phyloP scores from a whole-genome alignment of 495 filamentous ascomycete genomes.

The Aspergillus ostianus region DNA sequence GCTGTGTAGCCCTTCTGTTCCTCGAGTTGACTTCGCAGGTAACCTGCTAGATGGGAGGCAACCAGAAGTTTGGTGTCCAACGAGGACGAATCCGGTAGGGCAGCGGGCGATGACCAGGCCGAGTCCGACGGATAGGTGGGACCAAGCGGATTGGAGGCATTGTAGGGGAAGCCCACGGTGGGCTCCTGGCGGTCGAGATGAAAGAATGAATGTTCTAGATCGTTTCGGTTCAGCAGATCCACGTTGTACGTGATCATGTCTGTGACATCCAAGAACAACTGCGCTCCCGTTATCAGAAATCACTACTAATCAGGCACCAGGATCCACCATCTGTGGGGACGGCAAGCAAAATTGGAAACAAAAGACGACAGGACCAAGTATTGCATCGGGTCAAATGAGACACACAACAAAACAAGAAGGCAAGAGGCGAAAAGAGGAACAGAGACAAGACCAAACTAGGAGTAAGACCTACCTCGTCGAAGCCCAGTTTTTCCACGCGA shows the following conservation, averaged over 20 bases:
- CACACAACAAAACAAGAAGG: not conserved
- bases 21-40: slow-evolving; percentile 70
- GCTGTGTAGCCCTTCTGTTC: slow-evolving; percentile 79
- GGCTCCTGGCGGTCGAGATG: slow-evolving; percentile 73
- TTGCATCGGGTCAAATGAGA: not conserved
- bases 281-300: slow-evolving; percentile 5
- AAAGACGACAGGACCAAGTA: not conserved
- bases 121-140: slow-evolving; percentile 48
- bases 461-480: slow-evolving; percentile 67
- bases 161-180: slow-evolving; percentile 73
- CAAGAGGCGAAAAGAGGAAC: slow-evolving; percentile 3
- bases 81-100: slow-evolving; percentile 12
- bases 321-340: not conserved
- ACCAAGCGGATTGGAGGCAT: slow-evolving; percentile 62
- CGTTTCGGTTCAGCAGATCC: slow-evolving; percentile 63
- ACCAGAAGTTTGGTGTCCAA: slow-evolving; percentile 58
- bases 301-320: not conserved
- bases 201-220: slow-evolving; percentile 71
- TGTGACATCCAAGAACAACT: slow-evolving; percentile 68
- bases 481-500: slow-evolving; percentile 74
- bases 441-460: slow-evolving; percentile 2
- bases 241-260: slow-evolving; percentile 82
- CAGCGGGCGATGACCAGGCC: not conserved
- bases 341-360: not conserved
- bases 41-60: slow-evolving; percentile 70